Percentiles rank a stretch among this genome's conserved stretches.
These are phyloP conservation scores for Bromus sterilis DNA, from an alignment of 176 grass and related monocot species.

Conservation along the genomic window DNA sequence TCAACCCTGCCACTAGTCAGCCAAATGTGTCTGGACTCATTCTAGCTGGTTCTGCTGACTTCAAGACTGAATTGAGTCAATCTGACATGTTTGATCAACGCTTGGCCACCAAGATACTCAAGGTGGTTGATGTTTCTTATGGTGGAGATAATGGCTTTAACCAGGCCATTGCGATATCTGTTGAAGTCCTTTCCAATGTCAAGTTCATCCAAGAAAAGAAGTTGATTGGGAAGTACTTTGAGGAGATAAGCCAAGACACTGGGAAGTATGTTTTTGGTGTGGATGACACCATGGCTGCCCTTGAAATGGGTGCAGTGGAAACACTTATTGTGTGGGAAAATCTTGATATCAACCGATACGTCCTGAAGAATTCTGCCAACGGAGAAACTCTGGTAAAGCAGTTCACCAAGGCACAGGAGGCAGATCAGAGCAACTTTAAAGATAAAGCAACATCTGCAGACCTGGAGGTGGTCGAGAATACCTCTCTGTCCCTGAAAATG, in stretches of 20 bases:
- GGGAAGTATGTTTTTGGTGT: constrained; percentile 44
- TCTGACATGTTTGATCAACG: constrained; percentile 55
- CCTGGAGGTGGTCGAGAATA: constrained; percentile 19
- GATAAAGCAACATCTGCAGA: constrained; percentile 9
- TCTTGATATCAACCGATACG: constrained; percentile 38
- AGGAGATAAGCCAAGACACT: constrained; percentile 47
- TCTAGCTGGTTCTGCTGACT: constrained; percentile 50
- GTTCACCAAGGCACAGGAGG: constrained; percentile 22
- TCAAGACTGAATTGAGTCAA: constrained; percentile 43
- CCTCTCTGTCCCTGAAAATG: no score
- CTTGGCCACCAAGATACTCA: constrained; percentile 35
- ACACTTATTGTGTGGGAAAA: no score
- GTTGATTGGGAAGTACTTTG: constrained; percentile 47
- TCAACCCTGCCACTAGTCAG: constrained; percentile 48
- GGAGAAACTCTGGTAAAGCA: constrained; percentile 41
- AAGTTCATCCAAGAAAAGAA: constrained; percentile 63
- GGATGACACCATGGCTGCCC: constrained; percentile 36
- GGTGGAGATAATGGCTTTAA: constrained; percentile 49
- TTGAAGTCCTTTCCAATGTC: constrained; percentile 37
- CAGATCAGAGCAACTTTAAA: constrained; percentile 40
- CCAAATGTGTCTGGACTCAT: constrained; percentile 41
- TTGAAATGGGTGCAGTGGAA: no score
- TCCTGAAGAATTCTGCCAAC: constrained; percentile 25
- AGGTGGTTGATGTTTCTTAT: constrained; percentile 39
- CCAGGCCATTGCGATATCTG: constrained; percentile 50